phyloP scores from a whole-genome alignment of 495 filamentous ascomycete genomes.

The Aspergillus taichungensis region DNA sequence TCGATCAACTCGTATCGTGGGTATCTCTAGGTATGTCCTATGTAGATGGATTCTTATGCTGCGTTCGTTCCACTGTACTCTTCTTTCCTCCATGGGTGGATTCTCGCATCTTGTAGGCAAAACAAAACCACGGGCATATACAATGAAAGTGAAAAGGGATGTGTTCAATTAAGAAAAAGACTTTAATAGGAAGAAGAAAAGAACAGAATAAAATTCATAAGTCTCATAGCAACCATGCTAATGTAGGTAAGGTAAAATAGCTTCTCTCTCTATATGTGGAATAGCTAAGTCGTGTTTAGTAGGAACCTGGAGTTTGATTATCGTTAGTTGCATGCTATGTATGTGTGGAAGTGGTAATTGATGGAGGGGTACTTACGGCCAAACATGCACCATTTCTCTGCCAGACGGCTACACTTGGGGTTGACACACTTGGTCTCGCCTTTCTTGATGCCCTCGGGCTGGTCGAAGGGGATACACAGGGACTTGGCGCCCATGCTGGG shows the following conservation, averaged over 20 bases:
- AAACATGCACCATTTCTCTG: slow-evolving; percentile 82
- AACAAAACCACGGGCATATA: neutral
- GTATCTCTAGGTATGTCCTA: too few species aligned
- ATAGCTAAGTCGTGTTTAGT: slow-evolving; percentile 18
- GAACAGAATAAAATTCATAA: slow-evolving; percentile 8
- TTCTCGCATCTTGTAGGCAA: neutral
- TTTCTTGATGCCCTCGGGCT: slow-evolving; percentile 68
- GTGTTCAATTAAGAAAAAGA: too few species aligned
- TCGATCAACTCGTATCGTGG: too few species aligned
- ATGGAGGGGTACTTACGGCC: slow-evolving; percentile 43
- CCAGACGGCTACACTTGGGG: slow-evolving; percentile 65
- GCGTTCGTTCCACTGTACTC: neutral
- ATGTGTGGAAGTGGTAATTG: neutral
- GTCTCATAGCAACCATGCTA: slow-evolving; percentile 9
- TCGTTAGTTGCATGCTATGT: neutral
- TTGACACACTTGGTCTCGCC: slow-evolving; percentile 85
- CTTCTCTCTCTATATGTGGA: neutral
- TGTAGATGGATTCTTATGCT: neutral
- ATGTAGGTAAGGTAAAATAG: neutral
- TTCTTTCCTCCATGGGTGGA: slow-evolving; percentile 1
- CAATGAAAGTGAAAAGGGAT: neutral
- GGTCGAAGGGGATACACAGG: slow-evolving; percentile 95
- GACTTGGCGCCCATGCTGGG: slow-evolving; percentile 97
- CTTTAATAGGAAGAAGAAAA: too few species aligned
- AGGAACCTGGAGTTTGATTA: slow-evolving; percentile 17